phyloP scores from a whole-genome alignment of 116 monocot species.

The Cymodocea nodosa region DNA sequence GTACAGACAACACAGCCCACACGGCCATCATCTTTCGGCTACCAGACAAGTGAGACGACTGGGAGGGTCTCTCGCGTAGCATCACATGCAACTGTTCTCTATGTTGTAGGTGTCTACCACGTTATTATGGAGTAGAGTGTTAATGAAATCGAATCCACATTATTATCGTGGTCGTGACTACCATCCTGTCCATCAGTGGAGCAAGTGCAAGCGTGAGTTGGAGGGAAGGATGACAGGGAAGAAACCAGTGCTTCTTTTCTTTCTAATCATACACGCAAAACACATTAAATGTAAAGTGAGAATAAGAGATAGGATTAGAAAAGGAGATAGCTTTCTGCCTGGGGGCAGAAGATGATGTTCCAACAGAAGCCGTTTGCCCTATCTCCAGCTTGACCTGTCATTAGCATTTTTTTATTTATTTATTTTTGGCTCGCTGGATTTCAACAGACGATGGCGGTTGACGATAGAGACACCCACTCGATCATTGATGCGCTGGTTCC shows the following conservation, averaged over 20 bases:
- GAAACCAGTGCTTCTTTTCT: neutral
- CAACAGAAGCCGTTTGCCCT: neutral
- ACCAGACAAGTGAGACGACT: neutral
- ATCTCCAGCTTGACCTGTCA: too few species aligned
- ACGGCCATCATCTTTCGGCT: neutral
- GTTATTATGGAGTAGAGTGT: neutral
- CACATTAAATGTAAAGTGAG: too few species aligned
- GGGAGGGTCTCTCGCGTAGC: neutral
- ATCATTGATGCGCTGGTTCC: too few species aligned
- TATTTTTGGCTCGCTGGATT: too few species aligned
- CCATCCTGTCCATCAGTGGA: neutral
- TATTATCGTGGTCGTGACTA: neutral
- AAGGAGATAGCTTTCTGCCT: neutral
- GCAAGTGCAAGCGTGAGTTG: neutral
- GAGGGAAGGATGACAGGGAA: neutral
- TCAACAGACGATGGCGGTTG: too few species aligned
- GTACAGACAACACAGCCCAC: neutral
- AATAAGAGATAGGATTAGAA: too few species aligned
- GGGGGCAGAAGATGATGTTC: neutral
- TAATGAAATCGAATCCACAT: neutral
- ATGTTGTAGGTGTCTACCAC: neutral
- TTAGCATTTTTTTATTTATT: too few species aligned
- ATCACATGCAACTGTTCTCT: slow-evolving; percentile 2
- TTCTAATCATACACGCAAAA: too few species aligned
- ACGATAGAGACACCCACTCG: too few species aligned